phyloP scores from a whole-genome alignment of 2,329 filamentous ascomycete genomes.

The Pseudodiploospora longispora region DNA sequence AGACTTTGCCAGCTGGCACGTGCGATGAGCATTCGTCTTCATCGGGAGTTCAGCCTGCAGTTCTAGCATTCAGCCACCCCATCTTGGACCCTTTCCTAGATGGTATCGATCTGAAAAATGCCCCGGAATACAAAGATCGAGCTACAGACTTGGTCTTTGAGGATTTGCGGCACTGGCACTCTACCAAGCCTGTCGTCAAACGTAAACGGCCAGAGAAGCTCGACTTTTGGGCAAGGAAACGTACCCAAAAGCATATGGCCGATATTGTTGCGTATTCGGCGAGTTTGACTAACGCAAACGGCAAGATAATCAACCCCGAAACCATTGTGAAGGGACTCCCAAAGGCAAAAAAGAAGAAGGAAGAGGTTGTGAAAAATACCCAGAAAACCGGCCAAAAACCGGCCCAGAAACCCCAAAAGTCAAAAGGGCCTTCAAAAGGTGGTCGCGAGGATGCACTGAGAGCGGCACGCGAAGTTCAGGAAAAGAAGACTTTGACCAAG shows the following conservation, averaged over 20 bases:
- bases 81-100: conserved; percentile 38
- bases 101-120: conserved; percentile 29
- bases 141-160: conserved; percentile 30
- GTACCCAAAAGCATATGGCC: conserved; percentile 57
- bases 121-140: conserved; percentile 5
- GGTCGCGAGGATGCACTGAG: conserved; percentile 31
- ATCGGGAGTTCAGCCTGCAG: not conserved
- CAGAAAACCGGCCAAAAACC: conserved; percentile 1
- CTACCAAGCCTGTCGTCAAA: conserved; percentile 40
- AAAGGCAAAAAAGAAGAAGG: conserved; percentile 7
- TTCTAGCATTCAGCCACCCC: conserved; percentile 40
- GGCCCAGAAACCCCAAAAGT: conserved; percentile 8
- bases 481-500: conserved; percentile 18
- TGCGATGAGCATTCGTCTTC: not conserved
- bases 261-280: conserved; percentile 62
- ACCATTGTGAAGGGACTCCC: conserved; percentile 37
- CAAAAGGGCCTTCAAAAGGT: conserved; percentile 15
- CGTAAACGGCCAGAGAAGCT: conserved; percentile 13
- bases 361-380: conserved; percentile 4
- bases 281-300: conserved; percentile 57
- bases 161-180: conserved; percentile 55
- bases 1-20: not conserved
- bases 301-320: conserved; percentile 56
- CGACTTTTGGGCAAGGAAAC: conserved; percentile 28
- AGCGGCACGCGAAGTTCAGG: conserved; percentile 24